phyloP scores from a whole-genome alignment of 305 asterid species.

The Rubia tinctorum region DNA sequence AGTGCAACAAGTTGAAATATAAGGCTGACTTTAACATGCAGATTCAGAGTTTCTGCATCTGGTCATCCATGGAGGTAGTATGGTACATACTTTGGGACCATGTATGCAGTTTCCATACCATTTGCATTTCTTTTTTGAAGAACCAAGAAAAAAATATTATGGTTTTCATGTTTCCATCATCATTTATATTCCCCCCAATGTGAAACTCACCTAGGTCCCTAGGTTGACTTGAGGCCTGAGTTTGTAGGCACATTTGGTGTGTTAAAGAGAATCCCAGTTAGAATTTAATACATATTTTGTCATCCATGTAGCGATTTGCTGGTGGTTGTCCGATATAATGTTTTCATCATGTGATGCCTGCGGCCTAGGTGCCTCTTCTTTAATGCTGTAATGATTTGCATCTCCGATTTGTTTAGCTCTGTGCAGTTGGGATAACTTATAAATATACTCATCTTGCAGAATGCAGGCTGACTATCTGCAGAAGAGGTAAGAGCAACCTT shows the following conservation, averaged over 20 bases:
- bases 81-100: conserved; percentile 9
- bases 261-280: conserved; percentile 2
- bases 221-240: neutral
- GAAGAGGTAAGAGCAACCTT: neutral
- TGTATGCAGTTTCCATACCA: neutral
- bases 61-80: conserved; percentile 11
- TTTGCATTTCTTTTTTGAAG: neutral
- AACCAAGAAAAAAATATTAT: neutral
- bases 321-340: neutral
- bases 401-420: neutral
- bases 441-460: neutral
- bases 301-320: neutral
- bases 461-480: neutral
- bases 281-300: neutral
- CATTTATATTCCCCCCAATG: neutral
- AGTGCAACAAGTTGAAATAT: conserved; percentile 3
- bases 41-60: conserved; percentile 13
- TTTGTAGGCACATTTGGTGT: neutral
- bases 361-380: neutral
- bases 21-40: neutral
- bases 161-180: neutral
- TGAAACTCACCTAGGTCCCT: neutral
- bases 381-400: conserved; percentile 3
- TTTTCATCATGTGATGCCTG: conserved; percentile 1
- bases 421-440: neutral